Conservation (phyloP, 441 rosid species). For the Erodium chrysanthum region DNA sequence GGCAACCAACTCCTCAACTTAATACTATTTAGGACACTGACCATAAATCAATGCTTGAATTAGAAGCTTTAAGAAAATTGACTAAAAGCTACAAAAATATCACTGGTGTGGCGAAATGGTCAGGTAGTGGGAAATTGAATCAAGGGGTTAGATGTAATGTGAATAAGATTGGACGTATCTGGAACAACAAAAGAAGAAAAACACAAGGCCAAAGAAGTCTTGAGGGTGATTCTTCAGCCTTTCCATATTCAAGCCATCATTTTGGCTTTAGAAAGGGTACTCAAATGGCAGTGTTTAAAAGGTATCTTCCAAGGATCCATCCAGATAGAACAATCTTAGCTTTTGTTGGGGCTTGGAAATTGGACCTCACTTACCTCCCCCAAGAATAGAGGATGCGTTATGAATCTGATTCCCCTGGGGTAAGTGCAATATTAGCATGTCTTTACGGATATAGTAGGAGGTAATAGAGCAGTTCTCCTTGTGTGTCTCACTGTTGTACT, state of each 20-base stretch:
- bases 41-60: background rate
- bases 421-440: background rate
- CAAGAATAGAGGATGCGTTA: background rate
- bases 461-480: background rate
- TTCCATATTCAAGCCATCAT: background rate
- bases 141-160: background rate
- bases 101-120: background rate
- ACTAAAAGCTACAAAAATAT: background rate
- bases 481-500: background rate
- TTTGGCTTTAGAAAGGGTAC: background rate
- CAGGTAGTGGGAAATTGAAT: background rate
- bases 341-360: too few species aligned
- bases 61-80: background rate
- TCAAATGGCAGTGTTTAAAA: background rate
- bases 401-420: background rate
- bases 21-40: background rate
- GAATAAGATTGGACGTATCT: background rate
- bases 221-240: background rate
- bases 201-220: background rate
- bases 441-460: background rate
- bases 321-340: background rate
- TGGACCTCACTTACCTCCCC: too few species aligned
- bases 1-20: background rate
- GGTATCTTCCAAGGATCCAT: background rate
- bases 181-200: background rate